phyloP scores from a whole-genome alignment of 2,329 filamentous ascomycete species.

The Colletotrichum trifolii region DNA sequence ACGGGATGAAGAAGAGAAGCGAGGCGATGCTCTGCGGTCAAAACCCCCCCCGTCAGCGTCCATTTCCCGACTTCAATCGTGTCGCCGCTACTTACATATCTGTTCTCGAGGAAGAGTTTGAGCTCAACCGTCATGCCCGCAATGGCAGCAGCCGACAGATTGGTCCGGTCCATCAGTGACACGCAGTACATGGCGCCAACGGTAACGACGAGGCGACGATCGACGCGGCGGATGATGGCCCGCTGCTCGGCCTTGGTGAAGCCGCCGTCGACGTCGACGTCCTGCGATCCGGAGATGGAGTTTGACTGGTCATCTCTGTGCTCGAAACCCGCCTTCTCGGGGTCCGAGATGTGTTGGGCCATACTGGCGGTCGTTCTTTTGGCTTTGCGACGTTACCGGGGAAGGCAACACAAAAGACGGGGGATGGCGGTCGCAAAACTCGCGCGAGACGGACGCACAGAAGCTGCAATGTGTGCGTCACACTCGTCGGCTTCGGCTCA shows the following conservation, averaged over 20 bases:
- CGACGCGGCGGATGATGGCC: slow-evolving; percentile 75
- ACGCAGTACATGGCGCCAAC: slow-evolving; percentile 78
- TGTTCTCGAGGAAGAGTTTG: slow-evolving; percentile 52
- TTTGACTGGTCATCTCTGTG: slow-evolving; percentile 29
- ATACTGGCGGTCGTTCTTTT: slow-evolving; percentile 1
- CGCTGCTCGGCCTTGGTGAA: slow-evolving; percentile 72
- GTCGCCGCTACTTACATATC: slow-evolving; percentile 51
- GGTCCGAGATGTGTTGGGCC: slow-evolving; percentile 24
- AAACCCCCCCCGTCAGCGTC: too few species aligned
- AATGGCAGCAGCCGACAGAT: slow-evolving; percentile 78
- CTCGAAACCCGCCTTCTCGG: slow-evolving; percentile 38
- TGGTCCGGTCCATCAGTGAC: slow-evolving; percentile 82
- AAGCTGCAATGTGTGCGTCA: slow-evolving; percentile 26
- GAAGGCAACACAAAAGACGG: background rate
- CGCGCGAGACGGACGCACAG: background rate
- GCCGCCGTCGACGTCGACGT: slow-evolving; percentile 48
- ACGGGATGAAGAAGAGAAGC: slow-evolving; percentile 79
- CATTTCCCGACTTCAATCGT: background rate
- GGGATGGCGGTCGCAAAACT: background rate
- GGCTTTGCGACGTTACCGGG: too few species aligned
- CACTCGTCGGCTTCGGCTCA: slow-evolving; percentile 3
- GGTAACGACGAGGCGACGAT: slow-evolving; percentile 71
- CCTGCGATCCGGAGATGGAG: slow-evolving; percentile 25
- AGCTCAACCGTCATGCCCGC: slow-evolving; percentile 70
- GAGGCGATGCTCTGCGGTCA: slow-evolving; percentile 68